A percentile compares a stretch with the other conserved stretches of the same genome.
Evolutionary conservation across 176 grass and related monocot genomes (phyloP).

Genomic region (Zoysia pacifica): DNA sequence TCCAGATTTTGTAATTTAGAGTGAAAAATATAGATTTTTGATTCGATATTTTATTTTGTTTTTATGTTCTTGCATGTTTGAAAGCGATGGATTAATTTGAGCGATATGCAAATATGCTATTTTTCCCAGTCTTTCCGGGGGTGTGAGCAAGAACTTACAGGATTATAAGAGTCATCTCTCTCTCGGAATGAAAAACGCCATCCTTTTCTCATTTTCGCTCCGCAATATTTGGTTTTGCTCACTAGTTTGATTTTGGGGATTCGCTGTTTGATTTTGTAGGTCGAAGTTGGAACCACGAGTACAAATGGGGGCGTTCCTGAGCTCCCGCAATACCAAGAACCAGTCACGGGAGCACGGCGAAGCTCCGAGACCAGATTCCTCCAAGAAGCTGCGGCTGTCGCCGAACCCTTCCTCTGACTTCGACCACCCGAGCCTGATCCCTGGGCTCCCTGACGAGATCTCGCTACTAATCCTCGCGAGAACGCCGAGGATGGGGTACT

Average conservation of each 20-base stretch:
- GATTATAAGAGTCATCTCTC: too few species aligned
- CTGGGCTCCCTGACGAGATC: constrained; percentile 68
- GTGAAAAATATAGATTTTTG: not conserved
- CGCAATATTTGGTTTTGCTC: too few species aligned
- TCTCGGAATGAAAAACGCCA: too few species aligned
- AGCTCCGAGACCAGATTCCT: constrained; percentile 33
- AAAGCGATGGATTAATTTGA: not conserved
- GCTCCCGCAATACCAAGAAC: constrained; percentile 43
- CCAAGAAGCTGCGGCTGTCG: constrained; percentile 53
- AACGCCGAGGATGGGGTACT: constrained; percentile 46
- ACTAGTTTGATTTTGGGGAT: not conserved
- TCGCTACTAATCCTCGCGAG: constrained; percentile 74
- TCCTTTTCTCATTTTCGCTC: too few species aligned
- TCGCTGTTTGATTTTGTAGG: not conserved
- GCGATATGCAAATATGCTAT: too few species aligned
- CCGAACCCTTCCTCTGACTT: not conserved
- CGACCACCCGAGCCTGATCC: constrained; percentile 48
- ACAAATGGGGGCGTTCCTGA: constrained; percentile 61
- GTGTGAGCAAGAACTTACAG: too few species aligned
- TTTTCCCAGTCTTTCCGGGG: too few species aligned
- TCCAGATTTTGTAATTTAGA: not conserved
- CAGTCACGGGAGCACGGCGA: constrained; percentile 36
- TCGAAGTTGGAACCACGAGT: not conserved
- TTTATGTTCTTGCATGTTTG: not conserved
- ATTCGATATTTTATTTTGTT: not conserved